A percentile compares a stretch with the other conserved stretches of the same genome.
phyloP scores from a whole-genome alignment of 1,284 basidiomycete genomes.

The Leccinum solheimii region DNA sequence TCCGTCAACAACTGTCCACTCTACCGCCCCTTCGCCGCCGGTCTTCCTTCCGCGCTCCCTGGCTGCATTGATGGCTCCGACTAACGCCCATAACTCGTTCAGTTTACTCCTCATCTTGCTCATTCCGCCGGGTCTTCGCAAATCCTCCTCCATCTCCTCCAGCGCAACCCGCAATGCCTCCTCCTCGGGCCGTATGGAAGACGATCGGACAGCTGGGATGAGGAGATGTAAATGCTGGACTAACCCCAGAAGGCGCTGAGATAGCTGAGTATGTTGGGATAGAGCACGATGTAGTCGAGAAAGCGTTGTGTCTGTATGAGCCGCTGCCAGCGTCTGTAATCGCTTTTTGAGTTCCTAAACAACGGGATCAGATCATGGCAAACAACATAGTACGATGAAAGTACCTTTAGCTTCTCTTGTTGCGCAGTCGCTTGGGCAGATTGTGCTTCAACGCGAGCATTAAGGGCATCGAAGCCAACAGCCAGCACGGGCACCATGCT shows the following conservation, averaged over 20 bases:
- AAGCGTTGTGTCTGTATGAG: conserved; percentile 69
- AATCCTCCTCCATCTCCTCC: conserved; percentile 75
- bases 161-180: conserved; percentile 68
- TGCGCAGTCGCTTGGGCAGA: conserved; percentile 68
- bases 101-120: conserved; percentile 70
- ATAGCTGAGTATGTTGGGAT: conserved; percentile 70
- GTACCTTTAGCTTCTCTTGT: conserved; percentile 66
- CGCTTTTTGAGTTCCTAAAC: conserved; percentile 67
- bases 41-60: conserved; percentile 53
- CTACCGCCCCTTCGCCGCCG: conserved; percentile 42
- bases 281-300: conserved; percentile 68
- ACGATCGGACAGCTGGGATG: conserved; percentile 75
- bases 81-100: conserved; percentile 83
- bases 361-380: conserved; percentile 4
- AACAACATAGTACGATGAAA: conserved; percentile 1
- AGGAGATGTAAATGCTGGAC: conserved; percentile 78
- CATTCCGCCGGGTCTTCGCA: conserved; percentile 52
- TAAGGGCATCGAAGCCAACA: conserved; percentile 80
- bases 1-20: conserved; percentile 86
- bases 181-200: conserved; percentile 81
- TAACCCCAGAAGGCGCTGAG: conserved; percentile 72
- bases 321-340: conserved; percentile 61
- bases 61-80: conserved; percentile 74
- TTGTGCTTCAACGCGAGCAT: conserved; percentile 80
- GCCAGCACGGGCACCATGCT: conserved; percentile 85